Conservation (phyloP, 495 filamentous ascomycete species). For the Xylaria grammica region DNA sequence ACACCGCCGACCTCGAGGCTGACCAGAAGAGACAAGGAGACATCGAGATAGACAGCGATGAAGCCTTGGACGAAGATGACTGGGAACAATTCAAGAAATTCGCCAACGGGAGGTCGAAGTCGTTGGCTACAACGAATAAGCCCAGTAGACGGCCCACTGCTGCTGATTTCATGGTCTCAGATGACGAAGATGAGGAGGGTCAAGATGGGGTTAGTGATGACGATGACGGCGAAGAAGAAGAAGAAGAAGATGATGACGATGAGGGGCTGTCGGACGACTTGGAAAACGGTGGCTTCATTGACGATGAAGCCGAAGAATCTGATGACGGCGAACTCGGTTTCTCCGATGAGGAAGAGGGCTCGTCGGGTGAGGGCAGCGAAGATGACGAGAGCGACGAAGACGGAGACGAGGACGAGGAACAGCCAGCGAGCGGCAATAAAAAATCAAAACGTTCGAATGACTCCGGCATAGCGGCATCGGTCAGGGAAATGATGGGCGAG, state of each 20-base stretch:
- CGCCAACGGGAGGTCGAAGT: slow-evolving; percentile 54
- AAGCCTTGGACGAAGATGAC: slow-evolving; percentile 65
- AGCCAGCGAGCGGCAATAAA: slow-evolving; percentile 21
- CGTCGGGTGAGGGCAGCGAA: slow-evolving; percentile 76
- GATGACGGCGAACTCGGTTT: slow-evolving; percentile 34
- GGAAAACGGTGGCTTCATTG: slow-evolving; percentile 42
- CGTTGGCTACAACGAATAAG: slow-evolving; percentile 34
- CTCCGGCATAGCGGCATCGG: slow-evolving; percentile 25
- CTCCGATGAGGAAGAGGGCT: slow-evolving; percentile 51
- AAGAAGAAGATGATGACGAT: slow-evolving; percentile 50
- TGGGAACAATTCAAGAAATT: slow-evolving; percentile 62
- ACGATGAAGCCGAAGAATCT: slow-evolving; percentile 44
- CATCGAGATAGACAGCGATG: slow-evolving; percentile 65
- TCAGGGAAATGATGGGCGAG: slow-evolving; percentile 38
- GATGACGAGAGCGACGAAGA: slow-evolving; percentile 70
- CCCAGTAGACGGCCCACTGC: slow-evolving; percentile 48
- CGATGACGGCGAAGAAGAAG: slow-evolving; percentile 44
- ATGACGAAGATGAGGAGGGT: slow-evolving; percentile 44
- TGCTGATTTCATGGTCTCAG: slow-evolving; percentile 58
- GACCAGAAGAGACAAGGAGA: slow-evolving; percentile 56
- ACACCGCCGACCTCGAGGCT: slow-evolving; percentile 51
- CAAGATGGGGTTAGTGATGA: slow-evolving; percentile 50
- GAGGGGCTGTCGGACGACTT: slow-evolving; percentile 46
- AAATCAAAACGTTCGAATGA: slow-evolving; percentile 28
- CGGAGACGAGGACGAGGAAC: slow-evolving; percentile 47